These are phyloP conservation scores for Nidula microcarpa DNA, from an alignment of 768 basidiomycete genomes.

Conservation along the genomic window DNA sequence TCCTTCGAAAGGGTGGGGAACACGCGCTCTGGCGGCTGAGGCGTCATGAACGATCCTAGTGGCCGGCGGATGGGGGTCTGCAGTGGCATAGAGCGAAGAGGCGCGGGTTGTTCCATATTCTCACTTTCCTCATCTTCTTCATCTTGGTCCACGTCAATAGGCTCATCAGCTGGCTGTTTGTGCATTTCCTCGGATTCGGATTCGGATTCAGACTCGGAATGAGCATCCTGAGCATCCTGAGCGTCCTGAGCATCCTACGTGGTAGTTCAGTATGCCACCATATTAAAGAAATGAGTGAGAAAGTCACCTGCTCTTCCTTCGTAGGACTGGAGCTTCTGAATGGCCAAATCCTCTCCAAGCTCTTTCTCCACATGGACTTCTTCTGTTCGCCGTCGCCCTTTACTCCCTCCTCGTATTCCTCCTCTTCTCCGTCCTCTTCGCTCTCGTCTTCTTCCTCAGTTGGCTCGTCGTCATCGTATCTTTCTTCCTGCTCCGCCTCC, in stretches of 20 bases:
- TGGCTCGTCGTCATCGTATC: slow-evolving; percentile 11
- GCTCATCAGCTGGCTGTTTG: slow-evolving; percentile 1
- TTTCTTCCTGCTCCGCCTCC: slow-evolving; percentile 18
- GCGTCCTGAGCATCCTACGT: not conserved
- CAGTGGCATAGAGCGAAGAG: slow-evolving; percentile 10
- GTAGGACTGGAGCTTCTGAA: slow-evolving; percentile 22
- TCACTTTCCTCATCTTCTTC: slow-evolving; percentile 14
- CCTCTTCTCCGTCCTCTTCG: slow-evolving; percentile 24
- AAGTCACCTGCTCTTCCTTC: slow-evolving; percentile 16
- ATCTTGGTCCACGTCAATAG: not conserved
- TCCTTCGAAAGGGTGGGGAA: slow-evolving; percentile 1
- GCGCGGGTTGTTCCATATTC: slow-evolving; percentile 4
- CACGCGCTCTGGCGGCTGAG: slow-evolving; percentile 31
- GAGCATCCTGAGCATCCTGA: not conserved
- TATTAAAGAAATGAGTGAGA: not conserved
- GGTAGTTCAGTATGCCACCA: not conserved
- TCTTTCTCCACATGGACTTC: slow-evolving; percentile 39
- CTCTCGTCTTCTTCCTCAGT: slow-evolving; percentile 18
- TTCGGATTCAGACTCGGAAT: slow-evolving; percentile 7
- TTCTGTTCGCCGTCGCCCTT: slow-evolving; percentile 8
- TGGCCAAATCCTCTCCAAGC: slow-evolving; percentile 39
- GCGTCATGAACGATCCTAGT: slow-evolving; percentile 54
- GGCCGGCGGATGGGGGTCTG: slow-evolving; percentile 25
- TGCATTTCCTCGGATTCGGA: slow-evolving; percentile 6
- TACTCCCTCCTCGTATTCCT: slow-evolving; percentile 3